Evolutionary conservation across 202 grass and related monocot species (phyloP).

Genomic region (Zizania palustris): DNA sequence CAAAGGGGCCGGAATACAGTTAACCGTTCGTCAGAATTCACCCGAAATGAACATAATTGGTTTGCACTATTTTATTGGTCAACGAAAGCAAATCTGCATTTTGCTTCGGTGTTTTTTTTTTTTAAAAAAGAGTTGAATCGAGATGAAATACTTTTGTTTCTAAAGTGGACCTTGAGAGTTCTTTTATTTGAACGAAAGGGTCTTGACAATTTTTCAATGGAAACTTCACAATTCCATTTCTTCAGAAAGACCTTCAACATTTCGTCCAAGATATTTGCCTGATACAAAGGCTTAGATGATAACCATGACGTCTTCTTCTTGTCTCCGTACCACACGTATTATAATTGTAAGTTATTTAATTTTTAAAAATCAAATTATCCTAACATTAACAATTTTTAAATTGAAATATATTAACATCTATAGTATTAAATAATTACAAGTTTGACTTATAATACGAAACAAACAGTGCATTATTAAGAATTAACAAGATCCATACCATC

Average conservation of each 20-base stretch:
- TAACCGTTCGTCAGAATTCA: neutral
- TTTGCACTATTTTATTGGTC: no score
- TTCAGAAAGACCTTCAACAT: neutral
- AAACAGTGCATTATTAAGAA: no score
- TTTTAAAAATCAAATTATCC: no score
- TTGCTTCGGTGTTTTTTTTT: neutral
- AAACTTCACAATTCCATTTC: constrained; percentile 1
- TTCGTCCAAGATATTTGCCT: neutral
- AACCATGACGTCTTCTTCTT: neutral
- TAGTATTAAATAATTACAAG: no score
- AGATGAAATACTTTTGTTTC: neutral
- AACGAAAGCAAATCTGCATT: neutral
- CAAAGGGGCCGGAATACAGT: neutral
- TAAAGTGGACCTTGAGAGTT: neutral
- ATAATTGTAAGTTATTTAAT: no score
- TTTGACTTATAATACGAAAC: no score
- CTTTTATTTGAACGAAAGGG: neutral
- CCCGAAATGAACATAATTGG: neutral
- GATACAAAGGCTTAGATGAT: neutral
- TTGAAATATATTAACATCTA: no score
- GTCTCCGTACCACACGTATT: no score
- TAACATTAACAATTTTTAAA: no score
- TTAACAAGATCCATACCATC: neutral
- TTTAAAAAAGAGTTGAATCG: neutral
- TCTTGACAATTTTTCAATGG: neutral